Base-by-base conservation (phyloP, 257 asterid species). In the Fraxinus quadrangulata region DNA sequence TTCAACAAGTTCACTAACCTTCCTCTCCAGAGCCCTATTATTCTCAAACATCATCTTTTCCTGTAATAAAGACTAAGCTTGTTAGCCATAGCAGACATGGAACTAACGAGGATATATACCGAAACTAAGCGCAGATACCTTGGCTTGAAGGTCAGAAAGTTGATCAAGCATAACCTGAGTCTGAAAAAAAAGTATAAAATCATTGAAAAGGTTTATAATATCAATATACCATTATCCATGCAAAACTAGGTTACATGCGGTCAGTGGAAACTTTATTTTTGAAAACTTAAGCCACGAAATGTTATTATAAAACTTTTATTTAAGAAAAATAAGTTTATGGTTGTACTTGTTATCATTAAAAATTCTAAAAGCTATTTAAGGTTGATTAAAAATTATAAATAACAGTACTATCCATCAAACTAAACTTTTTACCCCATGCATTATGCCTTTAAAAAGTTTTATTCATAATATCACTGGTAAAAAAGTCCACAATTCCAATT, bases 131-230 rank as follows among this genome's bases (percentile, higher is more conserved):
- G 4, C 19, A 2, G 68, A 56, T 86, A 94, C 98, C 98, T 94
- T 92, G 33, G 92, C 80, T 82, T 92, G 96, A 85, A 94, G 97
- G 83, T 94, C 99, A 81, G 96, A 80, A 26, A 94, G 97, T 86
- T 91, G 94, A 83, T 94, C 99, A 17, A 94, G 92, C 97, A 94
- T 91, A 63, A 78, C 83, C 78, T 92, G 99, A 66, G 97, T 92
- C 99, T 94, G 92, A 79, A 80, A 40, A 70, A 1, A 21, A 75
- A 31, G 77, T 59, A 14, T 28, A 75, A 23, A 81, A 54, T 14
- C 72, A 67, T 61, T 14, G 59, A 4, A 26, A 17, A 70, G 11
- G 16, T 40, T 37, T 0, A 37, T 37, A 37, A 37, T 37, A 37
- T 7, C 42, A 37, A 31, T 3, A 31, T 31, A 31, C 34, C 34